Evolutionary conservation across 164 flowering plant genomes (phyloP).

Genomic region (Stephania japonica): DNA sequence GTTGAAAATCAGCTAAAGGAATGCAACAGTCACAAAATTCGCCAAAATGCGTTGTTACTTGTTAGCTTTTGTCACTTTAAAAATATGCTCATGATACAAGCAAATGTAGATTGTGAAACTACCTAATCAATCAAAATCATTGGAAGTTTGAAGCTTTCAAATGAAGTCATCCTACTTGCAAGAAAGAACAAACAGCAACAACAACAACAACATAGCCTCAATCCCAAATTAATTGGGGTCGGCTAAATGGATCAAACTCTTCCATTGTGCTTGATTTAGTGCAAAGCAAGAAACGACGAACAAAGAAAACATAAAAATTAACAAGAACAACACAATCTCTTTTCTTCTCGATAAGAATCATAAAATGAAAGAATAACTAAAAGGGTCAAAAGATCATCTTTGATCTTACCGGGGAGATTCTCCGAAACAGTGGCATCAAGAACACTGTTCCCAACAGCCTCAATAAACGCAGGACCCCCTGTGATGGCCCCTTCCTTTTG

Average conservation of each 20-base stretch:
- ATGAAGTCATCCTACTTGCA: too few relatives aligned
- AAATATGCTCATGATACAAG: neutral
- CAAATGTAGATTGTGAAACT: neutral
- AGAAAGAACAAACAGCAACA: neutral
- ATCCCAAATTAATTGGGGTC: too few relatives aligned
- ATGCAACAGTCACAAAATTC: too few relatives aligned
- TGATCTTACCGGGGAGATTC: slow-evolving; percentile 85
- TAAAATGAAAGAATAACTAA: neutral
- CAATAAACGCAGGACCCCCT: slow-evolving; percentile 86
- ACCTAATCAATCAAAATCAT: neutral
- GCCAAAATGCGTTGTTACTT: neutral
- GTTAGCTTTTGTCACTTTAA: neutral
- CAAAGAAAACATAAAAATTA: neutral
- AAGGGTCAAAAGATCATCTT: too few relatives aligned
- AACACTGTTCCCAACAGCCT: slow-evolving; percentile 81
- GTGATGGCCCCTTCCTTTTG: slow-evolving; percentile 98
- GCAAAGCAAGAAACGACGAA: too few relatives aligned
- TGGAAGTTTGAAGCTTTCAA: neutral
- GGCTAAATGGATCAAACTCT: too few relatives aligned
- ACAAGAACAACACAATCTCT: neutral
- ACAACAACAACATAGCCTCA: too few relatives aligned
- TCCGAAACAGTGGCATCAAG: slow-evolving; percentile 92
- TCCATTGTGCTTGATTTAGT: too few relatives aligned
- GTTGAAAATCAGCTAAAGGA: too few relatives aligned
- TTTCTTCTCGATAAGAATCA: neutral